A percentile compares a stretch with the other conserved stretches of the same genome.
phyloP scores from a whole-genome alignment of 2,329 filamentous ascomycete species.

The Cladophialophora psammophila region DNA sequence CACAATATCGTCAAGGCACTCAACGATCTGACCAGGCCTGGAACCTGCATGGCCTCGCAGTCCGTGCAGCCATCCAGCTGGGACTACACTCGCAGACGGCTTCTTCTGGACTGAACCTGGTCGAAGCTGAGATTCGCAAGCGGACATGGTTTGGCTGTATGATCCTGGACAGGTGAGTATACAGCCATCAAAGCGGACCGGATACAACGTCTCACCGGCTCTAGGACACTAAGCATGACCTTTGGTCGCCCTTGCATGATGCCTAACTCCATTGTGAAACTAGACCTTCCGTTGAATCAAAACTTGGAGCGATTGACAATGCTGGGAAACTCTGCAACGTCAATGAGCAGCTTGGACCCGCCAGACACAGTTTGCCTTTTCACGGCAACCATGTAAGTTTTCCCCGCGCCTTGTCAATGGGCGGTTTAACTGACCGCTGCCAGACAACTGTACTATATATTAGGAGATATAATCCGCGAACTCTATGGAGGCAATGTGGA shows the following conservation, averaged over 20 bases:
- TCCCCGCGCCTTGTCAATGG: not conserved
- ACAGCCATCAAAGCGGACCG: not conserved
- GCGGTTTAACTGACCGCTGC: not conserved
- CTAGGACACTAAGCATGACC: slow-evolving; percentile 35
- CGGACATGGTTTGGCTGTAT: slow-evolving; percentile 35
- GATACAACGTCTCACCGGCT: not conserved
- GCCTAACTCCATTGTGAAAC: slow-evolving; percentile 30
- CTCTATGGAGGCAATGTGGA: slow-evolving; percentile 36
- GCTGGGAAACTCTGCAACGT: slow-evolving; percentile 17
- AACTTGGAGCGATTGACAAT: slow-evolving; percentile 29
- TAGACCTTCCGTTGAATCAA: slow-evolving; percentile 34
- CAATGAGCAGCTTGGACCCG: slow-evolving; percentile 25
- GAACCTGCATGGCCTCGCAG: slow-evolving; percentile 34
- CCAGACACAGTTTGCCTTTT: slow-evolving; percentile 36
- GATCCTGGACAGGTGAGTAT: slow-evolving; percentile 32
- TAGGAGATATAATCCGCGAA: slow-evolving; percentile 31
- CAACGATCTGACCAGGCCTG: slow-evolving; percentile 35
- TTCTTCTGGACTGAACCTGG: slow-evolving; percentile 18
- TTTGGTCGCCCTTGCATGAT: slow-evolving; percentile 33
- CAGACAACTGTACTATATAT: slow-evolving; percentile 33
- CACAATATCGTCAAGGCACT: slow-evolving; percentile 35
- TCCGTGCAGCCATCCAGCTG: slow-evolving; percentile 33
- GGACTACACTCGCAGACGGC: slow-evolving; percentile 30
- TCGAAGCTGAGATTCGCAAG: slow-evolving; percentile 34
- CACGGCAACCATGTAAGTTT: slow-evolving; percentile 32